A percentile compares a stretch with the other conserved stretches of the same genome.
phyloP scores from a whole-genome alignment of 371 early-diverging fungal species.

The Mucor mucedo region DNA sequence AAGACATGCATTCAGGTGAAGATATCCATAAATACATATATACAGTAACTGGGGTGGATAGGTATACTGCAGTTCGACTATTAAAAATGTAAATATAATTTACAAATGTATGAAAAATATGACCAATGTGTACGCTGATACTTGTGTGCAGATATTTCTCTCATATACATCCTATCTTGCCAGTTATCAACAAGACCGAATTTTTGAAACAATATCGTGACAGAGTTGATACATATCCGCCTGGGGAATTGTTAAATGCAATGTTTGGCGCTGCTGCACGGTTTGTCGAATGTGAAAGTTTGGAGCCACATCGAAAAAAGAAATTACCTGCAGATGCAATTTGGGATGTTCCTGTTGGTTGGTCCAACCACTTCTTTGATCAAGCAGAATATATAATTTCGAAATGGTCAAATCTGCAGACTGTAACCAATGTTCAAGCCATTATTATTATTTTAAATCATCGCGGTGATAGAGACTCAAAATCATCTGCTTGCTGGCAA shows the following conservation, averaged over 20 bases:
- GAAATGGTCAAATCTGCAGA: conserved; percentile 23
- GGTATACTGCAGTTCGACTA: conserved; percentile 35
- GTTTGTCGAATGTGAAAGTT: conserved; percentile 41
- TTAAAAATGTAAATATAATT: conserved; percentile 38
- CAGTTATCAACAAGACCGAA: conserved; percentile 44
- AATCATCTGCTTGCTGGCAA: conserved; percentile 47
- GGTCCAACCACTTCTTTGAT: conserved; percentile 50
- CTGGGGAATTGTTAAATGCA: conserved; percentile 44
- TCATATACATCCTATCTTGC: conserved; percentile 48
- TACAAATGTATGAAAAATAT: neutral
- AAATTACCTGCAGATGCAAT: conserved; percentile 29
- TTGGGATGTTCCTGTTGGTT: conserved; percentile 49
- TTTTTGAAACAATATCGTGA: conserved; percentile 48
- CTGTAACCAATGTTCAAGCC: conserved; percentile 44
- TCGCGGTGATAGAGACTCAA: conserved; percentile 38
- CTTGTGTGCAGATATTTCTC: conserved; percentile 37
- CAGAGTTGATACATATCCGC: conserved; percentile 31
- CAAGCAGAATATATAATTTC: conserved; percentile 38
- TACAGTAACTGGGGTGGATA: conserved; percentile 39
- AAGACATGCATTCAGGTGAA: conserved; percentile 13
- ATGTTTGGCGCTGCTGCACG: conserved; percentile 56
- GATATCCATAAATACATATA: conserved; percentile 40
- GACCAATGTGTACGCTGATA: neutral
- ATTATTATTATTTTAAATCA: conserved; percentile 44
- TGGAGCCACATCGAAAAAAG: conserved; percentile 18